phyloP scores from a whole-genome alignment of 441 rosid genomes.

The Brassica hybrid region DNA sequence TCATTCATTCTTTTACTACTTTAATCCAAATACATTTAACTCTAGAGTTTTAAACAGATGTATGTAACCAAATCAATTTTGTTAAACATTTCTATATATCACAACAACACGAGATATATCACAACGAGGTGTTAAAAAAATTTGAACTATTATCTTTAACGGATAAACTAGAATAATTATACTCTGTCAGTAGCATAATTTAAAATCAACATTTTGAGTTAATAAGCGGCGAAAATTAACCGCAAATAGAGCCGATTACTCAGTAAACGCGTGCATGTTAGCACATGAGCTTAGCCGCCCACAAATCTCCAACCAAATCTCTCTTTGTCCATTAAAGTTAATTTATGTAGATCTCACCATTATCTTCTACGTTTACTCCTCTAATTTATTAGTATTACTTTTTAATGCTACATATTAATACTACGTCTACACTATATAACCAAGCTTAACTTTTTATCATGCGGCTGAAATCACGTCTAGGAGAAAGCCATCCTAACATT shows the following conservation, averaged over 20 bases:
- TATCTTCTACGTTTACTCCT: slow-evolving; percentile 32
- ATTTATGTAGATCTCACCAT: slow-evolving; percentile 25
- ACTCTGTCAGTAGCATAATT: slow-evolving; percentile 7
- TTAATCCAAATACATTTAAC: no score
- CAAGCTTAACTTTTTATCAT: slow-evolving; percentile 24
- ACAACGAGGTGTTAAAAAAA: no score
- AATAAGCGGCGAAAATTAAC: slow-evolving; percentile 38
- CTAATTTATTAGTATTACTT: slow-evolving; percentile 29
- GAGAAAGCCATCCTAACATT: slow-evolving; percentile 29
- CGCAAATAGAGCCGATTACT: slow-evolving; percentile 26
- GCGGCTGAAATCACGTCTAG: slow-evolving; percentile 19
- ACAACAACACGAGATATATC: no score
- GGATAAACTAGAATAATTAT: no score
- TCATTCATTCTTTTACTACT: no score
- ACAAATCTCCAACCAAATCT: slow-evolving; percentile 35
- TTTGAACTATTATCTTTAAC: no score
- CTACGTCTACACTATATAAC: slow-evolving; percentile 7
- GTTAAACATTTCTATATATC: no score
- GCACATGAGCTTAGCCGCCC: slow-evolving; percentile 41
- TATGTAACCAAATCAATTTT: no score
- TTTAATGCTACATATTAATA: not conserved
- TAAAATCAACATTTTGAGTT: slow-evolving; percentile 10
- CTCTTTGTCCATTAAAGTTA: slow-evolving; percentile 26
- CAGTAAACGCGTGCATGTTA: slow-evolving; percentile 33
- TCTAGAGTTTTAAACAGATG: no score